phyloP scores from a whole-genome alignment of 2,329 filamentous ascomycete species.

The Acephala macrosclerotiorum region DNA sequence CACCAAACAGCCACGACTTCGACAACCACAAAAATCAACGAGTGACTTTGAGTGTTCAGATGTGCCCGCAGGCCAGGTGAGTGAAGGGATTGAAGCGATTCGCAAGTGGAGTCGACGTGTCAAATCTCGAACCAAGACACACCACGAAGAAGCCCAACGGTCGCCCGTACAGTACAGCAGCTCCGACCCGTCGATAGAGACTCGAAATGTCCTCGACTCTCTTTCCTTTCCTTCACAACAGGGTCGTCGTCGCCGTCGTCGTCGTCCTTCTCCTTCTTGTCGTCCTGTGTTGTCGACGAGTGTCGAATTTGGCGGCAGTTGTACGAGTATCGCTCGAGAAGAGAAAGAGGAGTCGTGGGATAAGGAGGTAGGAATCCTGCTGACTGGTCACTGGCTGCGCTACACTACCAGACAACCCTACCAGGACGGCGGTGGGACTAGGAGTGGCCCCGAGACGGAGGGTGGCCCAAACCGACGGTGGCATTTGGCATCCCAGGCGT shows the following conservation, averaged over 20 bases:
- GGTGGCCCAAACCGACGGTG: background rate
- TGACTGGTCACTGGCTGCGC: conserved; percentile 9
- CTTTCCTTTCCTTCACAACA: background rate
- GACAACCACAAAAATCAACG: background rate
- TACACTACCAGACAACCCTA: background rate
- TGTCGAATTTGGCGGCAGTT: conserved; percentile 2
- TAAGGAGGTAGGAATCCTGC: conserved; percentile 4
- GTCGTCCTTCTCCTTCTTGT: background rate
- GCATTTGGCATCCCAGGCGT: conserved; percentile 1
- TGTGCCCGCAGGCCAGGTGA: background rate
- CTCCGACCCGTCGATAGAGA: background rate
- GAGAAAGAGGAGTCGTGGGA: conserved; percentile 2
- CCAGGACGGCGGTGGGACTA: background rate
- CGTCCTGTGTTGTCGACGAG: background rate
- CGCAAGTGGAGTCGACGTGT: conserved; percentile 20
- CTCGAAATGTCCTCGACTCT: conserved; percentile 2
- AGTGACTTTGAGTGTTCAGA: conserved; percentile 4
- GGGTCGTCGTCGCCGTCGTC: background rate
- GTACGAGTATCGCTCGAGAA: conserved; percentile 3
- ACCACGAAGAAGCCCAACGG: background rate
- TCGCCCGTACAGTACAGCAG: background rate
- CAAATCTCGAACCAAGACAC: background rate
- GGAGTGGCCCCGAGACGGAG: background rate
- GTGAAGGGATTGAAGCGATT: conserved; percentile 6
- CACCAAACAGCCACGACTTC: conserved; percentile 17